phyloP scores from a whole-genome alignment of 208 protist genomes.

The Naegleria fowleri region DNA sequence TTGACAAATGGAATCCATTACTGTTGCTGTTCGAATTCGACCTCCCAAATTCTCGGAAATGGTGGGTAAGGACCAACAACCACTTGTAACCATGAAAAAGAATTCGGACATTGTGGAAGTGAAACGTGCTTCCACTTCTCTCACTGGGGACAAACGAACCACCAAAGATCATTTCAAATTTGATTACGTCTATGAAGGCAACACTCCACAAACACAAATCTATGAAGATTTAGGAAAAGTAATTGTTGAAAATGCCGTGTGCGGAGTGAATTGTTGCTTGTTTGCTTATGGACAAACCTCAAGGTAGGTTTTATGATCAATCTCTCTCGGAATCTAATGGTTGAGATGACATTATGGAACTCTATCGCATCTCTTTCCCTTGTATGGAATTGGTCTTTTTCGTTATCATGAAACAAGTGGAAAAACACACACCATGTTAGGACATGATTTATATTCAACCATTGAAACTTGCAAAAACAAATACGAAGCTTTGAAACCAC shows the following conservation, averaged over 20 bases:
- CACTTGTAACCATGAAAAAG: background rate
- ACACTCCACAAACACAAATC: background rate
- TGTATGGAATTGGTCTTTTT: background rate
- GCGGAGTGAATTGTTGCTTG: background rate
- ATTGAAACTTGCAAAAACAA: background rate
- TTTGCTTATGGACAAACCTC: conserved; percentile 32
- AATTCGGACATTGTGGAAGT: background rate
- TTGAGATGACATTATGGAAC: too few species aligned
- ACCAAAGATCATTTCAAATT: conserved; percentile 13
- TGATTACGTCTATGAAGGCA: conserved; percentile 27
- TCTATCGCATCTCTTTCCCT: too few species aligned
- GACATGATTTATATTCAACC: background rate
- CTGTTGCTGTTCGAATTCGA: background rate
- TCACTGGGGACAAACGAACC: background rate
- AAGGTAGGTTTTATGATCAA: conserved; percentile 10
- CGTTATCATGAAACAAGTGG: background rate
- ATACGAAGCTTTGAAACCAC: background rate
- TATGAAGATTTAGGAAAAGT: background rate
- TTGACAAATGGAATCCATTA: background rate
- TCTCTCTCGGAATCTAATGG: too few species aligned
- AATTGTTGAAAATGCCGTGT: background rate
- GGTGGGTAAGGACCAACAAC: background rate
- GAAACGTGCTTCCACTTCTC: background rate
- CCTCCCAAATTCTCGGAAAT: background rate
- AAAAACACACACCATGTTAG: conserved; percentile 24